Evolutionary conservation across 78 protist genomes (phyloP).

Genomic region (Dictyostelium capitatum): DNA sequence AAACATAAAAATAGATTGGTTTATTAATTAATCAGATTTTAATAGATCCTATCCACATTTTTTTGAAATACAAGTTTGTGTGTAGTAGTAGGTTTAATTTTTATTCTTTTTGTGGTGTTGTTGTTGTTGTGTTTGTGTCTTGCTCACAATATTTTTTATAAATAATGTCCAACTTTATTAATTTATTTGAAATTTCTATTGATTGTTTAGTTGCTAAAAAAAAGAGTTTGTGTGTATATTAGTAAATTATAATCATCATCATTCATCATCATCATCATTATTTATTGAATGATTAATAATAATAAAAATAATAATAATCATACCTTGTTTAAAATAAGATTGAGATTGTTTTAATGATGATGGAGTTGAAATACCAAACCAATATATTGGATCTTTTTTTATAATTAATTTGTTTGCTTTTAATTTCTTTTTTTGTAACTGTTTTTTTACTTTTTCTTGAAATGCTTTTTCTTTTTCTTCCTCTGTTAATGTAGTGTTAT

Average conservation of each 20-base stretch:
- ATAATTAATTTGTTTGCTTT: slow-evolving; percentile 31
- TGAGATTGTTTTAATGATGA: slow-evolving; percentile 71
- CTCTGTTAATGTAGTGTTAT: neutral
- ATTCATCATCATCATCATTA: neutral
- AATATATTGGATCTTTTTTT: slow-evolving; percentile 57
- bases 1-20: no score
- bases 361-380: slow-evolving; percentile 72
- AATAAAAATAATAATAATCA: neutral
- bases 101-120: no score
- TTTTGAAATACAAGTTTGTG: no score
- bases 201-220: slow-evolving; percentile 39
- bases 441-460: neutral
- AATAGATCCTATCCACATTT: no score
- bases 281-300: neutral
- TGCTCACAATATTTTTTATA: slow-evolving; percentile 38
- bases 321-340: slow-evolving; percentile 68
- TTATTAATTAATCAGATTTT: no score
- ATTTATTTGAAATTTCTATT: slow-evolving; percentile 69
- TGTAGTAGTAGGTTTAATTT: no score
- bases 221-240: neutral
- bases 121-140: neutral
- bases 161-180: slow-evolving; percentile 36
- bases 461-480: neutral
- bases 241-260: neutral
- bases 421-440: slow-evolving; percentile 28